phyloP scores from a whole-genome alignment of 441 rosid genomes.

The Sinapis alba region DNA sequence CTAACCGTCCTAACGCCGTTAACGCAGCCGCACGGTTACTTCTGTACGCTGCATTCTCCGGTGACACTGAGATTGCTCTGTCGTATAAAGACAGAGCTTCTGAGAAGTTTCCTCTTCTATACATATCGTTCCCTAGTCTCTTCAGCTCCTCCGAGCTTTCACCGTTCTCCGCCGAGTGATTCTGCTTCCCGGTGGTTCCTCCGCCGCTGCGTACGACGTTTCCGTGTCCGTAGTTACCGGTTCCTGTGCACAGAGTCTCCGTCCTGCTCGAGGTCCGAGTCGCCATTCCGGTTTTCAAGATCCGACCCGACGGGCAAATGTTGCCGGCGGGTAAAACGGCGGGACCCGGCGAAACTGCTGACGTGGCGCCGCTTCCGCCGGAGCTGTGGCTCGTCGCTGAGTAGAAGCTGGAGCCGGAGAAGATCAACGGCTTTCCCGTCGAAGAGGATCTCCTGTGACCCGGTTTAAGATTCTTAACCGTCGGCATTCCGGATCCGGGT shows the following conservation, averaged over 20 bases:
- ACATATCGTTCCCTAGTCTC: constrained; percentile 62
- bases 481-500: constrained; percentile 45
- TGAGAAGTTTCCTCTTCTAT: constrained; percentile 52
- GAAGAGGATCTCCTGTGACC: constrained; percentile 76
- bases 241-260: constrained; percentile 54
- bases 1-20: constrained; percentile 53
- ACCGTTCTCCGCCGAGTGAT: constrained; percentile 19
- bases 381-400: constrained; percentile 22
- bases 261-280: constrained; percentile 42
- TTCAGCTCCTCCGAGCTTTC: constrained; percentile 59
- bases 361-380: constrained; percentile 38
- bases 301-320: constrained; percentile 78
- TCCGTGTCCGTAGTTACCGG: constrained; percentile 73
- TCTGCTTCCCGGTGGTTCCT: constrained; percentile 28
- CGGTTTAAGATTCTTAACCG: constrained; percentile 41
- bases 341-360: constrained; percentile 42
- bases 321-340: constrained; percentile 58
- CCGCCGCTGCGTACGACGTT: constrained; percentile 53
- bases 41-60: constrained; percentile 58
- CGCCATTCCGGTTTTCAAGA: constrained; percentile 55
- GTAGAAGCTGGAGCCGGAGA: constrained; percentile 53
- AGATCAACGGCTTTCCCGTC: constrained; percentile 69
- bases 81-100: constrained; percentile 60
- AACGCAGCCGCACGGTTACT: constrained; percentile 73
- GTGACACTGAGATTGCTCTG: constrained; percentile 56